Percentiles rank a stretch among this genome's conserved stretches.
Evolutionary conservation across 257 asterid species (phyloP).

Genomic region (Nicotiana knightiana): DNA sequence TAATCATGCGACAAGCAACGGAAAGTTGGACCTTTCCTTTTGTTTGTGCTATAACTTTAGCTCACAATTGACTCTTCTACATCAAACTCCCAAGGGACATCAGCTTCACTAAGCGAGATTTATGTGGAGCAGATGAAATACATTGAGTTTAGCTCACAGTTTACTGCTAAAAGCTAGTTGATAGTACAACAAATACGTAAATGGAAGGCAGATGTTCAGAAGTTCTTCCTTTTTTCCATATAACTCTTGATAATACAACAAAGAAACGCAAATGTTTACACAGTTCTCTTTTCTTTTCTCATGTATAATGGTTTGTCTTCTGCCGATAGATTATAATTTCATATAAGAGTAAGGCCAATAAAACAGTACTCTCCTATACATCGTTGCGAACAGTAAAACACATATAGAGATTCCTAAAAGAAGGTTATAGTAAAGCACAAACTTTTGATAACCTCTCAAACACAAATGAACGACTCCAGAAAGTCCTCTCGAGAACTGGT

Average conservation of each 20-base stretch:
- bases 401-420: neutral
- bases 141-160: too few species aligned
- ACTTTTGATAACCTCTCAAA: neutral
- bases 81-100: neutral
- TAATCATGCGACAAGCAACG: neutral
- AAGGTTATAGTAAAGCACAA: neutral
- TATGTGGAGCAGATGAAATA: too few species aligned
- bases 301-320: neutral
- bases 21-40: neutral
- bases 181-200: neutral
- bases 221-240: too few species aligned
- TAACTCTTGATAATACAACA: neutral
- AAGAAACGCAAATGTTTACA: neutral
- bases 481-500: slow-evolving; percentile 38
- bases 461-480: slow-evolving; percentile 15
- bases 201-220: neutral
- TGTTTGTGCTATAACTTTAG: neutral
- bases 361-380: neutral
- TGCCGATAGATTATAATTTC: neutral
- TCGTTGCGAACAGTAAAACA: neutral
- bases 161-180: neutral
- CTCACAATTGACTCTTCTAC: neutral
- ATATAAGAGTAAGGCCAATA: neutral
- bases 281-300: neutral
- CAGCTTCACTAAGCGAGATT: too few species aligned